Evolutionary conservation across 2,329 filamentous ascomycete species (phyloP).

Genomic region (Diaporthe sp.): DNA sequence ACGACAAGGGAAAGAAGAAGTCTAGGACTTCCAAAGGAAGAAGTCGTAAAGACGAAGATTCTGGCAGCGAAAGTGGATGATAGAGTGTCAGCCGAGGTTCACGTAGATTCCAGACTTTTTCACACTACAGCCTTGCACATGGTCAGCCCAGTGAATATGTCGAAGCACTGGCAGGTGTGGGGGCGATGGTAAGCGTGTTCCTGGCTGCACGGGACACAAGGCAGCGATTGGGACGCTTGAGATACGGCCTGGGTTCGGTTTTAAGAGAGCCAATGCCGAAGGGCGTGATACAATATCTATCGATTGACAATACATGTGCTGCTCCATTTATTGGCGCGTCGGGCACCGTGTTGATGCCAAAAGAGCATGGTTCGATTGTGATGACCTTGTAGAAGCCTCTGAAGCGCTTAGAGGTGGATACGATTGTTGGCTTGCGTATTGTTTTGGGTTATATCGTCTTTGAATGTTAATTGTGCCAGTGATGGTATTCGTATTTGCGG

Average conservation of each 20-base stretch:
- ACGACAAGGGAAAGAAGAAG: background rate
- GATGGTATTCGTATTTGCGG: no score
- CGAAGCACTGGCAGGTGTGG: no score
- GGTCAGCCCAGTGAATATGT: background rate
- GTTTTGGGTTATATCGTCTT: no score
- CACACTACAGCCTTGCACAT: background rate
- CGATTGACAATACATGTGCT: background rate
- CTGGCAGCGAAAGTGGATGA: background rate
- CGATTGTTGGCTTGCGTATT: background rate
- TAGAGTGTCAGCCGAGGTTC: no score
- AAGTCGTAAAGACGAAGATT: background rate
- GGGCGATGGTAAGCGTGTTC: background rate
- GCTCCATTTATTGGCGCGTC: background rate
- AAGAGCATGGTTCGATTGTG: background rate
- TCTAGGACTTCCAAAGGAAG: background rate
- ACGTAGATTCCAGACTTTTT: background rate
- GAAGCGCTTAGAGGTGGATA: background rate
- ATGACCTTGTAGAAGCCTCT: background rate
- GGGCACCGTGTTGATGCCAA: background rate
- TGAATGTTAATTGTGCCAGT: no score
- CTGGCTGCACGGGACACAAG: background rate
- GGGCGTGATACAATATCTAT: no score
- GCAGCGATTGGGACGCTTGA: background rate
- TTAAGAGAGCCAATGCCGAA: background rate
- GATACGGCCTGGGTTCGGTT: background rate